These are phyloP conservation scores for Leptodermis oblonga DNA, from an alignment of 257 asterid species.

Conservation along the genomic window DNA sequence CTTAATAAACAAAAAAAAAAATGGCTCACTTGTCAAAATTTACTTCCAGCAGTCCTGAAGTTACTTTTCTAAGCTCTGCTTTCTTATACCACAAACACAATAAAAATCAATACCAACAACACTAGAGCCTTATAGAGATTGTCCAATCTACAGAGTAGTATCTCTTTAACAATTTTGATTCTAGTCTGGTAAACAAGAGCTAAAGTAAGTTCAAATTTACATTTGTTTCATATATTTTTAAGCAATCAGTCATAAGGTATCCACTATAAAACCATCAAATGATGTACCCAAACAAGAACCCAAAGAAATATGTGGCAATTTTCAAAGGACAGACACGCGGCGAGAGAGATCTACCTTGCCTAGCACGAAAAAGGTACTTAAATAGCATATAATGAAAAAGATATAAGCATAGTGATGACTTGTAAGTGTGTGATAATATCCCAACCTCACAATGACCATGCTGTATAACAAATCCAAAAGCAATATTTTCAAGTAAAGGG, in stretches of 20 bases:
- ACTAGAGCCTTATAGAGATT: background rate
- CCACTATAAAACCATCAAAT: background rate
- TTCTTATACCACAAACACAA: background rate
- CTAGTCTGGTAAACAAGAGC: background rate
- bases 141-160: background rate
- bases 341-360: background rate
- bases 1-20: too few relatives aligned
- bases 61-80: background rate
- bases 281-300: background rate
- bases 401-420: background rate
- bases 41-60: background rate
- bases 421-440: background rate
- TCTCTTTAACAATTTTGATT: background rate
- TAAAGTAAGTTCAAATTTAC: background rate
- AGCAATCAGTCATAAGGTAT: too few relatives aligned
- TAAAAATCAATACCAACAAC: background rate
- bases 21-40: background rate
- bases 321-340: background rate
- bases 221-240: background rate
- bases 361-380: background rate
- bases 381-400: background rate
- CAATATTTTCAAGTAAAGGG: background rate
- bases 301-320: background rate
- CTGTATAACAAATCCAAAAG: background rate
- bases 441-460: background rate